Evolutionary conservation across 2,329 filamentous ascomycete species (phyloP), one percentile per base, ranked within the genome.

Genomic region (Cladobotryum protrusum): DNA sequence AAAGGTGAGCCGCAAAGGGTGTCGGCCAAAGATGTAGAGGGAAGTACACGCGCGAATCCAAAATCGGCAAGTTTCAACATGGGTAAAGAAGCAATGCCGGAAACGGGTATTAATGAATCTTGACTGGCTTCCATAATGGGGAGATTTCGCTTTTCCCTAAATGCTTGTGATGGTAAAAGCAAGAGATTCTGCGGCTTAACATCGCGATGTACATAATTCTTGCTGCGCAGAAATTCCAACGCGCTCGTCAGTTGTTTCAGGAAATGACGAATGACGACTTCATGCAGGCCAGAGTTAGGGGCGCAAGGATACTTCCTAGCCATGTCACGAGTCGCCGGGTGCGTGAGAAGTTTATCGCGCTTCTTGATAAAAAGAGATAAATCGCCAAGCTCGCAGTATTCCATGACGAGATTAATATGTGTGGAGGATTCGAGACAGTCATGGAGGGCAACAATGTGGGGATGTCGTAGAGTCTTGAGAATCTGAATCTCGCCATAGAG

Each of bases 51-150:
- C 49, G 93, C 93, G 65, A 99, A 99, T n/a, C 93, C 93, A 64
- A 99, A 99, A 71, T 99, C 93, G 50, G 93, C 93, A 59, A 99
- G 85, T 72, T 99, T 99, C 53, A 99, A 81, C 86, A 97, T 95
- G 4, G 93, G 93, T 39, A 99, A 71, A 15, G 90, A 93, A 47
- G 82, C 77, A 29, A 99, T 73, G 7, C 93, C 93, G 20, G 85
- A 85, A 20, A 85, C 80, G 4, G 92, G 90, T 41, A 89, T 86
- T 49, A 93, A 75, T 1, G 89, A 91, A 63, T 91, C 83, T 40
- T 86, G 83, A 61, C 87, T 91, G 46, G 85, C 86, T 52, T 78
- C 79, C 65, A 93, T 83, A 51, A 93, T 83, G 15, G 87, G 84
- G 9, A 66, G 60, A 17, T 57, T 57, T 37, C 63, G 54, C 43